These are phyloP conservation scores for Mortierella sp. DNA, from an alignment of 371 early-diverging fungal species.

Conservation along the genomic window DNA sequence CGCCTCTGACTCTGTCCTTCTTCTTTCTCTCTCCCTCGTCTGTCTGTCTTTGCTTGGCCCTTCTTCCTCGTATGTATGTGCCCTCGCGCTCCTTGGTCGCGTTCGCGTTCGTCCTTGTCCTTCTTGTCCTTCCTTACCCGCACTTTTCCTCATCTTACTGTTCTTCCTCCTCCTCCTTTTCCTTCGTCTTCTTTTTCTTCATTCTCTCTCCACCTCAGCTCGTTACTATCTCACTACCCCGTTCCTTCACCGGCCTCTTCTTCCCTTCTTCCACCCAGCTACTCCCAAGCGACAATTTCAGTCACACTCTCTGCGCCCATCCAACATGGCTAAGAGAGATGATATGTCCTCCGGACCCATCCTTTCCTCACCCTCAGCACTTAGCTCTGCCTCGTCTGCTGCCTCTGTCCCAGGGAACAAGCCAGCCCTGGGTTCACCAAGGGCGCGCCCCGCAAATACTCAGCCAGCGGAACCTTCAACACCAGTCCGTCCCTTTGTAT, in stretches of 20 bases:
- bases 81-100: not conserved
- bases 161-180: not conserved
- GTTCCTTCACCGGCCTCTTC: not conserved
- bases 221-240: not conserved
- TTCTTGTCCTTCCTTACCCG: not conserved
- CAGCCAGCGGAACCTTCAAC: not conserved
- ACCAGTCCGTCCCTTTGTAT: slow-evolving; percentile 13
- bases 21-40: not conserved
- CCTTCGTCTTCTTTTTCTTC: not conserved
- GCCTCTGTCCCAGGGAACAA: not conserved
- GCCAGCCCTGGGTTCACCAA: not conserved
- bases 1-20: not conserved
- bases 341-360: slow-evolving; percentile 19
- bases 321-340: slow-evolving; percentile 43
- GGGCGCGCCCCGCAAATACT: not conserved
- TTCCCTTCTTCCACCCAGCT: not conserved
- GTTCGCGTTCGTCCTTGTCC: not conserved
- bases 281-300: not conserved
- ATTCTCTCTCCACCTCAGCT: not conserved
- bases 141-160: not conserved
- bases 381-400: not conserved
- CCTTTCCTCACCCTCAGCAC: not conserved
- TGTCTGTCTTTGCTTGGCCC: too few species aligned
- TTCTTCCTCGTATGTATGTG: not conserved
- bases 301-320: not conserved